phyloP scores from a whole-genome alignment of 192 early-diverging fungal species.

The Coemansia sp. region DNA sequence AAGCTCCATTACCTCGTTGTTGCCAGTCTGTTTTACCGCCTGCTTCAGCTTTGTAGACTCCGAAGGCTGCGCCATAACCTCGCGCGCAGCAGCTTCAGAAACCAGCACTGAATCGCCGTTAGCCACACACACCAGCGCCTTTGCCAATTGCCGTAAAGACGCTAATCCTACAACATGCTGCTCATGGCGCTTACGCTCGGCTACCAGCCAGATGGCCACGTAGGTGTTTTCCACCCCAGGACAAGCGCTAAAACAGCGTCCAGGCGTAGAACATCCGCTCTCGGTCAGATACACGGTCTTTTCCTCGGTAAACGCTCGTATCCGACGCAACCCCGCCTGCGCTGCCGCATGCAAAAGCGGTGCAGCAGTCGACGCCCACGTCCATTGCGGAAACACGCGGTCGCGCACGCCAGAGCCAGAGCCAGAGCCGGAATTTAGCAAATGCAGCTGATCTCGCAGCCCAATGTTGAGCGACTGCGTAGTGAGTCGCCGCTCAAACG shows the following conservation, averaged over 20 bases:
- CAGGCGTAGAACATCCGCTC: not conserved
- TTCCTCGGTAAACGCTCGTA: conserved; percentile 10
- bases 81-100: not conserved
- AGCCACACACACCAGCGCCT: conserved; percentile 17
- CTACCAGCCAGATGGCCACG: conserved; percentile 25
- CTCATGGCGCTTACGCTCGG: conserved; percentile 8
- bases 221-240: conserved; percentile 48
- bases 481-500: conserved; percentile 17
- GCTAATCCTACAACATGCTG: not conserved
- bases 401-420: not conserved
- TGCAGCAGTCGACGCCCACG: conserved; percentile 35
- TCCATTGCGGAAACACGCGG: conserved; percentile 29
- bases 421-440: not conserved
- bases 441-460: not conserved
- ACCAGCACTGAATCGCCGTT: not conserved
- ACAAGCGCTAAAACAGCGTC: conserved; percentile 21
- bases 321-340: conserved; percentile 23
- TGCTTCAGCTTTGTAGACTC: too few species aligned
- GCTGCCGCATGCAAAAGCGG: conserved; percentile 28
- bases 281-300: conserved; percentile 4
- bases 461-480: not conserved
- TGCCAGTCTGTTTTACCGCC: too few species aligned
- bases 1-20: conserved; percentile 2
- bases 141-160: conserved; percentile 4
- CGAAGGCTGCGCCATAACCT: not conserved